Evolutionary conservation across 805 yeast genomes (phyloP).

Genomic region (Monosporozyma siamensis): DNA sequence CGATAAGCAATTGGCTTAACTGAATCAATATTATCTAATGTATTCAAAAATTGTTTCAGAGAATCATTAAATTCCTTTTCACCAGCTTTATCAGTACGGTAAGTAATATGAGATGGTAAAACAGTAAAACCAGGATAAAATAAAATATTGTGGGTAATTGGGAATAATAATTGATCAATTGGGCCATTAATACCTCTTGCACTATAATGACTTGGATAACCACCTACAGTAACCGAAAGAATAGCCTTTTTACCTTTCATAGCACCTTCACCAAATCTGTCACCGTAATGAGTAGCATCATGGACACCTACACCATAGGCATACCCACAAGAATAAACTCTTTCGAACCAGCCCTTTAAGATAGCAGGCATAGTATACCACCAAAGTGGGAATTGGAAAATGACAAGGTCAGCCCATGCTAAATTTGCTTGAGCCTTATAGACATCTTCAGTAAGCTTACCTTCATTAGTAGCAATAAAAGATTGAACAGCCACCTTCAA

Average conservation of each 20-base stretch:
- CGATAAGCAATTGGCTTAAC: conserved; percentile 13
- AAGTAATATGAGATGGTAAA: conserved; percentile 14
- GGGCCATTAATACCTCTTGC: conserved; percentile 18
- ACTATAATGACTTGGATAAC: conserved; percentile 9
- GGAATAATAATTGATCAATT: conserved; percentile 17
- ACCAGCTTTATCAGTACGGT: conserved; percentile 4
- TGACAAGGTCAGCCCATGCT: conserved; percentile 24
- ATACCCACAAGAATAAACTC: conserved; percentile 19
- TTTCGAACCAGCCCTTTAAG: conserved; percentile 26
- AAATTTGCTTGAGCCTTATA: conserved; percentile 23
- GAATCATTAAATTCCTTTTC: conserved; percentile 5
- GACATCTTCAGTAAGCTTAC: conserved; percentile 23
- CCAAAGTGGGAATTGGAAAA: conserved; percentile 27
- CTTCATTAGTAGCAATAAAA: conserved; percentile 7
- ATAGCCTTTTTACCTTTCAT: conserved; percentile 19
- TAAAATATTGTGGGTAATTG: conserved; percentile 17
- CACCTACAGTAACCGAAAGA: conserved; percentile 11
- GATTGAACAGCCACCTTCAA: conserved; percentile 16
- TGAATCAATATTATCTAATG: conserved; percentile 6
- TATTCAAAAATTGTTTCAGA: conserved; percentile 3
- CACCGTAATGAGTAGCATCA: conserved; percentile 5
- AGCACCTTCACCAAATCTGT: conserved; percentile 21
- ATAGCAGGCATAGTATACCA: conserved; percentile 29
- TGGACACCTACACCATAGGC: conserved; percentile 19
- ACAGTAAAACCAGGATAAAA: conserved; percentile 17